These are phyloP conservation scores for Verbena officinalis DNA, from an alignment of 257 asterid species.

Conservation along the genomic window DNA sequence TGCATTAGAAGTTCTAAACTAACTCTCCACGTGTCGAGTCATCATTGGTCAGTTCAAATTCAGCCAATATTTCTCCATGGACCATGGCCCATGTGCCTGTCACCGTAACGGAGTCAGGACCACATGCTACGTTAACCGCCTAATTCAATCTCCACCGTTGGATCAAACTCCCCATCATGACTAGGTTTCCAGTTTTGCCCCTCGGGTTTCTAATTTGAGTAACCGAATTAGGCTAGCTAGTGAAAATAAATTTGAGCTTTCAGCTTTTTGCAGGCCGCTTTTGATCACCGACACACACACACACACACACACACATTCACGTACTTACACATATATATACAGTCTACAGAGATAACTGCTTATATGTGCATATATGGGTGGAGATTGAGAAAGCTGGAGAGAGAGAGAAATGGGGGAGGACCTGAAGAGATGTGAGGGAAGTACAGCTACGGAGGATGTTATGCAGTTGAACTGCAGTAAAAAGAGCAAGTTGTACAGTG, in stretches of 20 bases:
- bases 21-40: too few species aligned
- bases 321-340: background rate
- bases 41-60: too few species aligned
- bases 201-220: background rate
- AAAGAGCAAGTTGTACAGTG: conserved; percentile 45
- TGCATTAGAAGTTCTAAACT: too few species aligned
- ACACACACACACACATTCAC: background rate
- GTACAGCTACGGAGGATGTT: conserved; percentile 37
- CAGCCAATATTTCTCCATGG: too few species aligned
- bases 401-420: conserved; percentile 32
- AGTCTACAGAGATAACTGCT: background rate
- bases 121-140: conserved; percentile 55
- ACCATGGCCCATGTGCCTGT: conserved; percentile 47
- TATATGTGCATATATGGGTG: background rate
- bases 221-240: background rate
- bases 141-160: conserved; percentile 43
- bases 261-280: conserved; percentile 15
- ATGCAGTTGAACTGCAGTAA: conserved; percentile 36
- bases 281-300: background rate
- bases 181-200: conserved; percentile 32
- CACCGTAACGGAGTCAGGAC: conserved; percentile 71
- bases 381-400: conserved; percentile 7
- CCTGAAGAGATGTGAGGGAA: conserved; percentile 32
- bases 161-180: conserved; percentile 28
- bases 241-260: conserved; percentile 7